Percentiles rank a stretch among this genome's conserved stretches.
Conservation (phyloP, 1,284 basidiomycete species). For the Melampsora medusae region DNA sequence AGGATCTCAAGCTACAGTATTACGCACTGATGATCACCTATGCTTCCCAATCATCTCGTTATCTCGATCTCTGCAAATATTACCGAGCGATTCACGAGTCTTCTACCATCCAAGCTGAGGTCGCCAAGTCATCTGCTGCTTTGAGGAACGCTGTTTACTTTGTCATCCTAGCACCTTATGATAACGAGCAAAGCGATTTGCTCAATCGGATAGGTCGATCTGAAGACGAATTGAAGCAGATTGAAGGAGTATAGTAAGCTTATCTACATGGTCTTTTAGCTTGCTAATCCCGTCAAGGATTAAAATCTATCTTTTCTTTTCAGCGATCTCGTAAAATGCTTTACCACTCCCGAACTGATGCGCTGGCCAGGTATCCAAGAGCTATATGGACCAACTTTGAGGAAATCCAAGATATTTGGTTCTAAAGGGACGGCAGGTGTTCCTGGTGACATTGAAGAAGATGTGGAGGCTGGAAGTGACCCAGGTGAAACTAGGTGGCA, state of each 20-base stretch:
- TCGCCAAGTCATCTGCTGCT: constrained; percentile 48
- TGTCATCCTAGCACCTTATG: constrained; percentile 84
- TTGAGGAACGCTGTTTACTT: constrained; percentile 82
- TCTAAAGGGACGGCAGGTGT: constrained; percentile 48
- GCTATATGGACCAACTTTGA: constrained; percentile 80
- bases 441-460: constrained; percentile 50
- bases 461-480: constrained; percentile 49
- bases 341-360: constrained; percentile 93
- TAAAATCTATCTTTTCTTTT: background rate
- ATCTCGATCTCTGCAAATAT: constrained; percentile 90
- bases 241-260: constrained; percentile 81
- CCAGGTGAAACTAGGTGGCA: constrained; percentile 79
- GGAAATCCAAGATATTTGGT: constrained; percentile 74
- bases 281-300: background rate
- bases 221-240: constrained; percentile 68
- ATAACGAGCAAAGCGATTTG: constrained; percentile 97
- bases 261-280: background rate
- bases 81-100: constrained; percentile 97
- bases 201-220: constrained; percentile 80
- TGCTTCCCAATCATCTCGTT: constrained; percentile 76
- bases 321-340: constrained; percentile 93
- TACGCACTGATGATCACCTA: constrained; percentile 96
- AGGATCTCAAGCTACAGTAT: constrained; percentile 94
- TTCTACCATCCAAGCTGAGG: constrained; percentile 57
- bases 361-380: constrained; percentile 94